These are phyloP conservation scores for Rhizomucor pusillus DNA, from an alignment of 371 early-diverging fungal genomes.

Conservation along the genomic window DNA sequence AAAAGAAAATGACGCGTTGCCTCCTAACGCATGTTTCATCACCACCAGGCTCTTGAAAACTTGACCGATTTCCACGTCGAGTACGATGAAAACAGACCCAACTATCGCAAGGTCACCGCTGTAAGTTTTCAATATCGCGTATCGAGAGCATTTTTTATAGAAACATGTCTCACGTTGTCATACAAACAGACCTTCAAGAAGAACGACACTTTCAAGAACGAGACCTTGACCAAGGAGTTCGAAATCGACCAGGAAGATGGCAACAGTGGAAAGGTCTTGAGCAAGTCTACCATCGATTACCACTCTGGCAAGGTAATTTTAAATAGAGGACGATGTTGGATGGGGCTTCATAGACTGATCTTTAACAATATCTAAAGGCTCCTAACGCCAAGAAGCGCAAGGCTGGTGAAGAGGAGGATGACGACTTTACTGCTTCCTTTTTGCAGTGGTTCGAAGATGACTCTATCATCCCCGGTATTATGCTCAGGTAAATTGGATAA, in stretches of 20 bases:
- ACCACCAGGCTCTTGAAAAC: constrained; percentile 39
- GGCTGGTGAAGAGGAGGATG: constrained; percentile 33
- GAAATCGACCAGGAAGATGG: constrained; percentile 41
- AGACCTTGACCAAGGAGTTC: constrained; percentile 52
- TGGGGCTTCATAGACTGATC: too few relatives aligned
- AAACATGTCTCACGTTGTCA: not conserved
- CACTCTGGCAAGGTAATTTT: constrained; percentile 48
- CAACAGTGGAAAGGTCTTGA: constrained; percentile 13
- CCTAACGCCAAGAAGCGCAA: constrained; percentile 45
- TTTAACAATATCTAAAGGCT: constrained; percentile 4
- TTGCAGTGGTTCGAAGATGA: constrained; percentile 49
- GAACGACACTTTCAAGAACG: constrained; percentile 55
- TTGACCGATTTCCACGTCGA: constrained; percentile 60
- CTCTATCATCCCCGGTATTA: constrained; percentile 33
- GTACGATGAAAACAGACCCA: constrained; percentile 42
- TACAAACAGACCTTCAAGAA: constrained; percentile 49
- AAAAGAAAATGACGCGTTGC: not conserved
- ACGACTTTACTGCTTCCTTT: constrained; percentile 32
- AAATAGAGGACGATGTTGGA: too few relatives aligned
- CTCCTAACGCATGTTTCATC: constrained; percentile 1
- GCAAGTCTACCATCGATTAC: constrained; percentile 45
- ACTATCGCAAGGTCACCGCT: constrained; percentile 50
- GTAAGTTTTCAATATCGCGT: constrained; percentile 25
- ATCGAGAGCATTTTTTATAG: not conserved
- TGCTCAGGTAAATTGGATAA: constrained; percentile 14